These are phyloP conservation scores for Debaryomyces fabryi DNA, from an alignment of 1,139 yeast genomes.

Conservation along the genomic window DNA sequence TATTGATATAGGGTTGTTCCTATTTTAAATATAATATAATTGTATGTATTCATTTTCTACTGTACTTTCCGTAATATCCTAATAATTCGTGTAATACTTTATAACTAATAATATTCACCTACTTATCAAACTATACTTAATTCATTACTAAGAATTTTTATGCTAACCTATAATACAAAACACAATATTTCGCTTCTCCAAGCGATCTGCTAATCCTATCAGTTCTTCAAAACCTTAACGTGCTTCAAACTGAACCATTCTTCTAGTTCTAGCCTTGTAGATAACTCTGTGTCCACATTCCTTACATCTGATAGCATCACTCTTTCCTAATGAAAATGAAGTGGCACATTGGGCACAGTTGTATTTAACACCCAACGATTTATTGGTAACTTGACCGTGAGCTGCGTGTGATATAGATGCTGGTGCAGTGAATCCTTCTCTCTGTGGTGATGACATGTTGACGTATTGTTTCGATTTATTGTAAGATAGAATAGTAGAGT, in stretches of 20 bases:
- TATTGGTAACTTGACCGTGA: slow-evolving; percentile 61
- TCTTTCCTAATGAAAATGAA: slow-evolving; percentile 82
- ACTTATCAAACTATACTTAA: background rate
- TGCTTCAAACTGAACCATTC: slow-evolving; percentile 75
- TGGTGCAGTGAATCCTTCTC: slow-evolving; percentile 95
- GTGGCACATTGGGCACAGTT: slow-evolving; percentile 97
- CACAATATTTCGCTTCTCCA: background rate
- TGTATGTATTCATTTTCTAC: background rate
- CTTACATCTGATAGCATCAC: slow-evolving; percentile 97
- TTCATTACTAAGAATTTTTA: slow-evolving; percentile 3
- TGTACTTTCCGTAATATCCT: background rate
- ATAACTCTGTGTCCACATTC: slow-evolving; percentile 98
- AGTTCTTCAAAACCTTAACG: slow-evolving; percentile 26
- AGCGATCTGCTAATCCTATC: background rate
- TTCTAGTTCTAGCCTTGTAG: slow-evolving; percentile 94
- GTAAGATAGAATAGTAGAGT: background rate
- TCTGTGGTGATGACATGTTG: slow-evolving; percentile 61
- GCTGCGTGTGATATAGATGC: slow-evolving; percentile 69
- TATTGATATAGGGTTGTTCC: slow-evolving; percentile 2
- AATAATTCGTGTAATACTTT: background rate
- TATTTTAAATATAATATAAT: background rate
- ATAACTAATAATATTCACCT: slow-evolving; percentile 1
- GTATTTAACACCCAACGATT: slow-evolving; percentile 83
- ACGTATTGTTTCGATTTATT: background rate
- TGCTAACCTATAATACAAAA: slow-evolving; percentile 9